A percentile compares a stretch with the other conserved stretches of the same genome.
Evolutionary conservation across 208 protist species (phyloP).

Genomic region (Leishmania martiniquensis): DNA sequence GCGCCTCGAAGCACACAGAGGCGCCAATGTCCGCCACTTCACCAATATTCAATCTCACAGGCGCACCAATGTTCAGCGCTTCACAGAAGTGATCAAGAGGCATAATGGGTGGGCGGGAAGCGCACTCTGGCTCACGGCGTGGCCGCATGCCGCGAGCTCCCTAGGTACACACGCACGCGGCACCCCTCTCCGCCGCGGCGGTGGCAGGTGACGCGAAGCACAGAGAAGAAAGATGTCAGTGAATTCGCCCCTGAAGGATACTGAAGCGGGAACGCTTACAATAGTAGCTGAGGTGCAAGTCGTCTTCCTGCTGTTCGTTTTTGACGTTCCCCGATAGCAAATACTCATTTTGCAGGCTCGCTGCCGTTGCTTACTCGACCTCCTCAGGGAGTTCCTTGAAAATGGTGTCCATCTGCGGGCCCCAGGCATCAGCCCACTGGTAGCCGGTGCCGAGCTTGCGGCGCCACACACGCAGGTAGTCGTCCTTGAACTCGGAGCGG

Average conservation of each 20-base stretch:
- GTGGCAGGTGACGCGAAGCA: not conserved
- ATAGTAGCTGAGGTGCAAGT: not conserved
- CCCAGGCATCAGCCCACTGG: slow-evolving; percentile 89
- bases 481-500: slow-evolving; percentile 74
- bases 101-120: not conserved
- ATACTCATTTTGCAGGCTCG: not conserved
- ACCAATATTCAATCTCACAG: not conserved
- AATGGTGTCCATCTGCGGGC: slow-evolving; percentile 76
- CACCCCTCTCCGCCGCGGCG: not conserved
- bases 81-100: not conserved
- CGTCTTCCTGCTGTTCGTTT: too few relatives aligned
- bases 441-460: slow-evolving; percentile 89
- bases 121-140: not conserved
- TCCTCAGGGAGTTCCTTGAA: slow-evolving; percentile 82
- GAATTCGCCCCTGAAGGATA: not conserved
- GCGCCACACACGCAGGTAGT: slow-evolving; percentile 85
- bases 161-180: too few relatives aligned
- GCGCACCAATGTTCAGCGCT: not conserved
- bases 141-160: not conserved
- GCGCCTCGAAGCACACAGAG: not conserved
- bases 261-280: not conserved
- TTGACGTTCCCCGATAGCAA: not conserved
- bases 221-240: not conserved
- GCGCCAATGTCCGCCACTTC: not conserved
- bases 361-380: slow-evolving; percentile 48